Evolutionary conservation across 495 filamentous ascomycete species (phyloP).

Genomic region (Penicillium ochrochloron): DNA sequence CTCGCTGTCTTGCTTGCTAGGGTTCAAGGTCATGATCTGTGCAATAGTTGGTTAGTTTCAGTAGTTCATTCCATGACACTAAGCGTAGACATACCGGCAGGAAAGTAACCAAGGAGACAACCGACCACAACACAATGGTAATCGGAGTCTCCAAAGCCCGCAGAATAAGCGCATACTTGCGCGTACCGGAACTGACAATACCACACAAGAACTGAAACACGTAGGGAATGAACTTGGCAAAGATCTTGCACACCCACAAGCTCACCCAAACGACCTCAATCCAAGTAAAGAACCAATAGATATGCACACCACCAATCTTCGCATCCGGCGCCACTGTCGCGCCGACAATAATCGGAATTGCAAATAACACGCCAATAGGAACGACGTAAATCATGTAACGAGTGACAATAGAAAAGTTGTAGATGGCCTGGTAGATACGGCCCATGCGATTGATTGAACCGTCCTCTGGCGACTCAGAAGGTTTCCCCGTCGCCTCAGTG

Average conservation of each 20-base stretch:
- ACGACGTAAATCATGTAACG: slow-evolving; percentile 89
- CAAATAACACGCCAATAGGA: slow-evolving; percentile 75
- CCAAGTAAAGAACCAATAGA: slow-evolving; percentile 87
- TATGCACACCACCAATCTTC: slow-evolving; percentile 65
- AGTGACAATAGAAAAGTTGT: slow-evolving; percentile 83
- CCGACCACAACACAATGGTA: slow-evolving; percentile 83
- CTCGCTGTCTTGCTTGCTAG: slow-evolving; percentile 47
- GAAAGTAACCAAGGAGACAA: slow-evolving; percentile 81
- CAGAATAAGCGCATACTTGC: slow-evolving; percentile 89
- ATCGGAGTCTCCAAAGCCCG: slow-evolving; percentile 80
- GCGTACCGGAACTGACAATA: slow-evolving; percentile 86
- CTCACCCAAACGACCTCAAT: slow-evolving; percentile 88
- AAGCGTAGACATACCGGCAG: slow-evolving; percentile 53
- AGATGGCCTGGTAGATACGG: slow-evolving; percentile 80
- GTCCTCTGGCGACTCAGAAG: slow-evolving; percentile 56
- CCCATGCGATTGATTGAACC: slow-evolving; percentile 80
- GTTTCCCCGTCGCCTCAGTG: slow-evolving; percentile 50
- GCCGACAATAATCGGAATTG: slow-evolving; percentile 81
- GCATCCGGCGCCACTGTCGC: slow-evolving; percentile 56
- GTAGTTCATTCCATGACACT: slow-evolving; percentile 28
- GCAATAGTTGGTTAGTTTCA: slow-evolving; percentile 1
- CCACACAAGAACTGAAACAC: slow-evolving; percentile 88
- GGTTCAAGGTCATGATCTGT: slow-evolving; percentile 53
- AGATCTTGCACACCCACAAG: slow-evolving; percentile 85
- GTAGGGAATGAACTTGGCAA: slow-evolving; percentile 75